Conservation (phyloP, 2,329 filamentous ascomycete species). For the Claviceps citrina region DNA sequence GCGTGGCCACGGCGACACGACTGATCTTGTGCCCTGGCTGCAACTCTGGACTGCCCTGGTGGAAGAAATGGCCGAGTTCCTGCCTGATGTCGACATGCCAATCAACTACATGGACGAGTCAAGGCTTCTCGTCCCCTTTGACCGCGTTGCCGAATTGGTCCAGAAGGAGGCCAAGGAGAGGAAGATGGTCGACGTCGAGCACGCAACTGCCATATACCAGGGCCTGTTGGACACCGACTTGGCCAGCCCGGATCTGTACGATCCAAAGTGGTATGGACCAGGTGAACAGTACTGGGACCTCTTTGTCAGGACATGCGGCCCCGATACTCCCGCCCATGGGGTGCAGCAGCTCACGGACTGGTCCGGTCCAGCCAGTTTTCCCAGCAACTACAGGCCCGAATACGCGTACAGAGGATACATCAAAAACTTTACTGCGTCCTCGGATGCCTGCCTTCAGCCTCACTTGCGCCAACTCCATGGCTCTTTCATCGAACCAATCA, state of each 20-base stretch:
- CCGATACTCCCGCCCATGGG: conserved; percentile 20
- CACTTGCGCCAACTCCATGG: conserved; percentile 36
- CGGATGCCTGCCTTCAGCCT: conserved; percentile 45
- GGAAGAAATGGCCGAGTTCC: conserved; percentile 31
- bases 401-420: conserved; percentile 34
- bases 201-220: conserved; percentile 29
- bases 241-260: conserved; percentile 20
- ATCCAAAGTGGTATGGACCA: conserved; percentile 31
- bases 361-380: conserved; percentile 18
- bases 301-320: conserved; percentile 39
- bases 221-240: conserved; percentile 23
- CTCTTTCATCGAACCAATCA: conserved; percentile 39
- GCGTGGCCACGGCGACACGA: conserved; percentile 22
- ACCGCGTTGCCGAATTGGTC: conserved; percentile 37
- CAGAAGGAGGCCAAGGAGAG: conserved; percentile 30
- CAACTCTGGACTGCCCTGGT: conserved; percentile 35
- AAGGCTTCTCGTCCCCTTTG: conserved; percentile 43
- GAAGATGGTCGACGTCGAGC: conserved; percentile 24
- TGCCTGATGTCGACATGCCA: conserved; percentile 52
- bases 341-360: conserved; percentile 25
- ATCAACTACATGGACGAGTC: conserved; percentile 51
- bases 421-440: conserved; percentile 41
- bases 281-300: conserved; percentile 44
- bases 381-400: conserved; percentile 18
- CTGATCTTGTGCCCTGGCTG: conserved; percentile 28